A percentile compares a stretch with the other conserved stretches of the same genome.
These are phyloP conservation scores for Epichloe scottii DNA, from an alignment of 2,329 filamentous ascomycete genomes.

Conservation along the genomic window DNA sequence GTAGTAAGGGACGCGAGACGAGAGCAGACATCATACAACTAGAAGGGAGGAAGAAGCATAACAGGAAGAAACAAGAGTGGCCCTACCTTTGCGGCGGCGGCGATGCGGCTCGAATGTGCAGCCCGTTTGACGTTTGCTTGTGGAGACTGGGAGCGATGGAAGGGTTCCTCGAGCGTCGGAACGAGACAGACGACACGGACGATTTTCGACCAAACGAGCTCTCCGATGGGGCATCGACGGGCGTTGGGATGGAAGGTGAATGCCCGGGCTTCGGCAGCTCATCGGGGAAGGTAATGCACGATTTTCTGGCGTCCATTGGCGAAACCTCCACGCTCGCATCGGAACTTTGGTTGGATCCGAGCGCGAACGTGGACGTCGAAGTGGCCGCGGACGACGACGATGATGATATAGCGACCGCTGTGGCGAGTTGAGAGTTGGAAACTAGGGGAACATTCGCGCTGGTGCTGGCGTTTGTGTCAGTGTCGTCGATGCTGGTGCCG, in stretches of 20 bases:
- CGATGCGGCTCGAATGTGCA: slow-evolving; percentile 2
- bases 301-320: slow-evolving; percentile 19
- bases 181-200: slow-evolving; percentile 5
- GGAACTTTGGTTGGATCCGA: slow-evolving; percentile 11
- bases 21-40: background rate
- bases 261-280: slow-evolving; percentile 19
- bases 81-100: slow-evolving; percentile 7
- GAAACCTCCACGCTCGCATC: slow-evolving; percentile 10
- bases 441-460: background rate
- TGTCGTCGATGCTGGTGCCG: background rate
- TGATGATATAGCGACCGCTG: background rate
- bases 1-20: background rate
- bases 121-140: background rate
- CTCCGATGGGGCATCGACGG: slow-evolving; percentile 3
- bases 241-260: slow-evolving; percentile 4
- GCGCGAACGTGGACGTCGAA: background rate
- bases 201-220: slow-evolving; percentile 7
- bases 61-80: background rate
- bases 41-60: background rate
- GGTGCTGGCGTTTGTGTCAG: no score
- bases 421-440: background rate
- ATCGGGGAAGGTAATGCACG: slow-evolving; percentile 22
- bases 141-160: background rate
- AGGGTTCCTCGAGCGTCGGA: slow-evolving; percentile 1
- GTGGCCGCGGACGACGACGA: background rate